Conservation (phyloP, 2,329 filamentous ascomycete species). For the Alternaria sp. region DNA sequence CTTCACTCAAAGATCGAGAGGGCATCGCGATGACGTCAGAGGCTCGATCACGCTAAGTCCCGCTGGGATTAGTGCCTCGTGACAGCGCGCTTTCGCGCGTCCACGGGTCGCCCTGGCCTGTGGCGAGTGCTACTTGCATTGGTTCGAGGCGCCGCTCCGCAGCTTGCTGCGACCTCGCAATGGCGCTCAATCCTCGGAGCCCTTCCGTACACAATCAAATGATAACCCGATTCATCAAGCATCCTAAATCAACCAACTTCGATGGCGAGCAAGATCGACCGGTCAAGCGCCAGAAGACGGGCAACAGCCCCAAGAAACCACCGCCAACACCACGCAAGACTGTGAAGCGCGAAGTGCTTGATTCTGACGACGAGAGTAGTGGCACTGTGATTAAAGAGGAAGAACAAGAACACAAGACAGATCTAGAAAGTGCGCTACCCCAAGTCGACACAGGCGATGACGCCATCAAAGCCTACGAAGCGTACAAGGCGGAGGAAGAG, state of each 20-base stretch:
- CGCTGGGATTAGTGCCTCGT: constrained; percentile 15
- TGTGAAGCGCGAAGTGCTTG: constrained; percentile 42
- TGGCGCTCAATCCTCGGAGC: constrained; percentile 49
- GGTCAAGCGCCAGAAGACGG: constrained; percentile 52
- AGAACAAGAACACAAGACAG: constrained; percentile 59
- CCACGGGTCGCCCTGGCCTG: constrained; percentile 11
- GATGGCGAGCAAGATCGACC: constrained; percentile 49
- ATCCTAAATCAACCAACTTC: constrained; percentile 55
- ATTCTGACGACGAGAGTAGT: constrained; percentile 51
- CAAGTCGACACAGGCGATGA: constrained; percentile 68
- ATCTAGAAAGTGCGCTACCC: constrained; percentile 75
- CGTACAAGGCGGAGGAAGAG: constrained; percentile 64
- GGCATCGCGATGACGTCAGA: neutral
- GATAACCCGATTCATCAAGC: constrained; percentile 53
- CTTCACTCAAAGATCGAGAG: neutral
- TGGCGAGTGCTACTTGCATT: constrained; percentile 4
- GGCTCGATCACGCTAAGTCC: neutral
- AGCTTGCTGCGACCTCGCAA: constrained; percentile 20
- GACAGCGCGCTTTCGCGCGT: constrained; percentile 25
- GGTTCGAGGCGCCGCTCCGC: constrained; percentile 11
- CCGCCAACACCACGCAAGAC: constrained; percentile 30
- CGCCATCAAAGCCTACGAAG: constrained; percentile 81
- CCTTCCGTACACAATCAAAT: constrained; percentile 57
- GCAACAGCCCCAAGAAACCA: constrained; percentile 24
- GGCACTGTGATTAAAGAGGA: constrained; percentile 38